phyloP scores from a whole-genome alignment of 2,329 filamentous ascomycete genomes.

The Aspergillus sp. region DNA sequence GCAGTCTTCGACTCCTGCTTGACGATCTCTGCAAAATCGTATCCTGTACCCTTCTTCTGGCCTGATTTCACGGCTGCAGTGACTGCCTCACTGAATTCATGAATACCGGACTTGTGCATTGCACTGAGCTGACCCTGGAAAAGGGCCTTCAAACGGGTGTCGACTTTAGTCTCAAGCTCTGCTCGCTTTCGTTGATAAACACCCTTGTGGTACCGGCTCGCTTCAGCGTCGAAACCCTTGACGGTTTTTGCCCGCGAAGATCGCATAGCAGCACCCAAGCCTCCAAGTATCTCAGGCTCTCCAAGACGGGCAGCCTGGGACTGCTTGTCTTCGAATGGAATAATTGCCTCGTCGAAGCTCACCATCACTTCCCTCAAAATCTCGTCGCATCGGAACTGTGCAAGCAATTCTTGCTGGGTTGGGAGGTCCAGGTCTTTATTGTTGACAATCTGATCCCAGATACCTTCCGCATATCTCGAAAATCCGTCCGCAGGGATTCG shows the following conservation, averaged over 20 bases:
- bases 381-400: constrained; percentile 96
- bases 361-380: constrained; percentile 85
- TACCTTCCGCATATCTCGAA: constrained; percentile 82
- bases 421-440: constrained; percentile 97
- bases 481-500: constrained; percentile 97
- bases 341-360: constrained; percentile 74
- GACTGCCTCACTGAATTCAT: constrained; percentile 81
- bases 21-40: constrained; percentile 96
- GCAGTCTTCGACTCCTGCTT: constrained; percentile 73
- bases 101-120: constrained; percentile 82
- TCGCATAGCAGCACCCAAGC: constrained; percentile 70
- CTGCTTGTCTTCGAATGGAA: constrained; percentile 82
- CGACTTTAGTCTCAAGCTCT: constrained; percentile 82
- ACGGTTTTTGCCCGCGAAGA: constrained; percentile 67
- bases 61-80: constrained; percentile 81
- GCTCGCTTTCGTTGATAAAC: constrained; percentile 82
- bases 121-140: constrained; percentile 85
- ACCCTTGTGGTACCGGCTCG: constrained; percentile 92
- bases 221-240: constrained; percentile 82
- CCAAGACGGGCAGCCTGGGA: constrained; percentile 69
- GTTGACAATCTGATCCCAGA: constrained; percentile 98
- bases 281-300: constrained; percentile 65
- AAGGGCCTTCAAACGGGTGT: constrained; percentile 79
- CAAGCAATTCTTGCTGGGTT: constrained; percentile 92
- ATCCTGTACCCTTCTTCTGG: constrained; percentile 83